Evolutionary conservation across 371 early-diverging fungal species (phyloP).

Genomic region (Lichtheimia ramosa): DNA sequence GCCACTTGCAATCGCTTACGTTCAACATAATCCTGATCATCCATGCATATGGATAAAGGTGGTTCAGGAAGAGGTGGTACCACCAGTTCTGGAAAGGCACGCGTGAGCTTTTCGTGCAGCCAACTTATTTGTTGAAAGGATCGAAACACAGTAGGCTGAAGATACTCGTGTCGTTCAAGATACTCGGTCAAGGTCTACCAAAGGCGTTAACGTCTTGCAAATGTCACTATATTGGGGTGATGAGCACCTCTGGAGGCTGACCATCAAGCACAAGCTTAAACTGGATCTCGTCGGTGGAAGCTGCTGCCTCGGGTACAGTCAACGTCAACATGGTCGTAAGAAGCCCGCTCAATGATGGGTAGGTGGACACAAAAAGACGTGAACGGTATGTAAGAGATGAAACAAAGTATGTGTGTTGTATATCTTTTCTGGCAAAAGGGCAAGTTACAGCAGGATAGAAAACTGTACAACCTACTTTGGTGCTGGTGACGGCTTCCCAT

Average conservation of each 20-base stretch:
- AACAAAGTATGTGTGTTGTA: no score
- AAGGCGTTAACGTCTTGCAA: neutral
- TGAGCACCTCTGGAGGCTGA: conserved; percentile 17
- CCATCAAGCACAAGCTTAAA: conserved; percentile 55
- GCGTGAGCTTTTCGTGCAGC: conserved; percentile 50
- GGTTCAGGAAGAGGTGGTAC: conserved; percentile 61
- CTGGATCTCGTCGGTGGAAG: conserved; percentile 61
- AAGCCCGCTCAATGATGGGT: no score
- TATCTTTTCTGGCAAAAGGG: no score
- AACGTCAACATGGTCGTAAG: conserved; percentile 15
- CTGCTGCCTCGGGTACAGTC: conserved; percentile 63
- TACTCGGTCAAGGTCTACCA: conserved; percentile 16
- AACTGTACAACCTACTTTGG: no score
- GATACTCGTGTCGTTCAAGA: conserved; percentile 12
- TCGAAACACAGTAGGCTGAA: conserved; percentile 42
- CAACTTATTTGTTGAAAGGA: conserved; percentile 63
- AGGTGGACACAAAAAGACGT: no score
- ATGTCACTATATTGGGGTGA: neutral
- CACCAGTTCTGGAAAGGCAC: conserved; percentile 39
- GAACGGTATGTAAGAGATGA: no score
- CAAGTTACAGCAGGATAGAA: no score
- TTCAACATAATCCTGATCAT: conserved; percentile 66
- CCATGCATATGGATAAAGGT: conserved; percentile 41
- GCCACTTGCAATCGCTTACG: conserved; percentile 57
- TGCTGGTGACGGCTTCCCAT: no score